Base-by-base conservation (phyloP, 176 grass and related monocot genomes). In the Oryza meyeriana region DNA sequence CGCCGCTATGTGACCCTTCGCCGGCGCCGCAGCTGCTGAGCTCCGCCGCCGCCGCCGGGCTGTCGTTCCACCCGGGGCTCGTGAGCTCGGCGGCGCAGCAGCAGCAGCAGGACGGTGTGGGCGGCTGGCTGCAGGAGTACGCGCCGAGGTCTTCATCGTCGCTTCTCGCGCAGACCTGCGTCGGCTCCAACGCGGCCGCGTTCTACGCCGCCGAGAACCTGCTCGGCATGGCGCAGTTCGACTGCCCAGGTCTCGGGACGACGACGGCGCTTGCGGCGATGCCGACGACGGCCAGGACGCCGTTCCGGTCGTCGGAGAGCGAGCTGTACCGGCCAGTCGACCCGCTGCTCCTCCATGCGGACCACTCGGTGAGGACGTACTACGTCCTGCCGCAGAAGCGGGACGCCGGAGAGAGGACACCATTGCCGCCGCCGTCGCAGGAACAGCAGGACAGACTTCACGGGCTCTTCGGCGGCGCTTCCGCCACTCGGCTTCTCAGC, bases 311-410 rank as follows among this genome's bases (percentile, higher is more conserved):
- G 0, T 67, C 41, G 17, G 68, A 50, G 64, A 79, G 44, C 48
- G 62, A 42, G 17, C 36, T 79, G 25, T 79, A 77, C 84, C 16
- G 27, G 14, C 13, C 58, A 3, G 27, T 59, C 4, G 87, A 74
- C 28, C 73, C 27, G 41, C 10, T 79, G 65, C 55, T 67, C 73
- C 75, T 83, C 58, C 64, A 55, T 2, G 29, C 22, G 31, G 87
- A 86, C 62, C 28, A 48, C 67, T 71, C 74, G 8, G 81, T 81
- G 71, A 92, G 87, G 69, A 83, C 85, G 33, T 90, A 92, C 81
- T 87, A 92, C 61, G 80, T 85, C 27, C 68, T 61, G 68, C 78
- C 61, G 2, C 81, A 88, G 80, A 70, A 58, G 44, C 44, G 2
- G 30, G 71, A 61, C 24, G 36, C 81, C 35, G 29, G 50, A 36